Percentiles rank a stretch among this genome's conserved stretches.
These are phyloP conservation scores for Rhodotorula glutinis DNA, from an alignment of 1,284 basidiomycete species.

Conservation along the genomic window DNA sequence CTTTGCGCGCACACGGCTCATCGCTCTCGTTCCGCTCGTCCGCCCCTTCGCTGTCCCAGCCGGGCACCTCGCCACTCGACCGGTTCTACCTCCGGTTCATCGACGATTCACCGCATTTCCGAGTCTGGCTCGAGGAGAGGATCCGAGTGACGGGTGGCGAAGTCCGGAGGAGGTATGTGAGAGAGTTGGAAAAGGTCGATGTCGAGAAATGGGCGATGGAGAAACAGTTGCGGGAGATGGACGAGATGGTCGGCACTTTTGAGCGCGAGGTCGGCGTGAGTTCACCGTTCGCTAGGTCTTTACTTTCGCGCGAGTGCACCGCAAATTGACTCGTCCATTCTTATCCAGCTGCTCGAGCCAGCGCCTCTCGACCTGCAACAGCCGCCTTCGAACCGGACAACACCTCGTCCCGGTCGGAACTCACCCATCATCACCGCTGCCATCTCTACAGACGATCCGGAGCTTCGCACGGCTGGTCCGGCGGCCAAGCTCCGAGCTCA, in stretches of 20 bases:
- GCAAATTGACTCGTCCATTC: not conserved
- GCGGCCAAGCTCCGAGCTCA: conserved; percentile 4
- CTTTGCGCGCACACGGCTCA: conserved; percentile 70
- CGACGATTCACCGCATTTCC: conserved; percentile 21
- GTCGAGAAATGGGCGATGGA: conserved; percentile 14
- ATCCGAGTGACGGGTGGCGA: conserved; percentile 23
- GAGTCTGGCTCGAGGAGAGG: conserved; percentile 27
- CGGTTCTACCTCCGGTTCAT: conserved; percentile 41
- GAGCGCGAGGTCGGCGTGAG: conserved; percentile 20
- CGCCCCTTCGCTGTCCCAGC: conserved; percentile 24
- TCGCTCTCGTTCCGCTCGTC: conserved; percentile 42
- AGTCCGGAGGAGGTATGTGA: conserved; percentile 32
- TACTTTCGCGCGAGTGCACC: not conserved
- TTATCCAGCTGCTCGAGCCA: not conserved
- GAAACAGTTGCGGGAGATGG: conserved; percentile 9
- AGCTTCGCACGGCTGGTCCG: not conserved
- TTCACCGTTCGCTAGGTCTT: not conserved
- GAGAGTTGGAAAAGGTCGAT: conserved; percentile 23
- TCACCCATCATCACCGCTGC: too few relatives aligned
- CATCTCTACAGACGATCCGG: too few relatives aligned
- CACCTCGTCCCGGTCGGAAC: not conserved
- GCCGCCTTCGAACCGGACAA: not conserved
- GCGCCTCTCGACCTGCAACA: not conserved
- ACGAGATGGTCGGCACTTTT: conserved; percentile 22
- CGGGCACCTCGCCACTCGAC: conserved; percentile 21